Evolutionary conservation across 371 early-diverging fungal genomes (phyloP).

Genomic region (Lichtheimia corymbifera): DNA sequence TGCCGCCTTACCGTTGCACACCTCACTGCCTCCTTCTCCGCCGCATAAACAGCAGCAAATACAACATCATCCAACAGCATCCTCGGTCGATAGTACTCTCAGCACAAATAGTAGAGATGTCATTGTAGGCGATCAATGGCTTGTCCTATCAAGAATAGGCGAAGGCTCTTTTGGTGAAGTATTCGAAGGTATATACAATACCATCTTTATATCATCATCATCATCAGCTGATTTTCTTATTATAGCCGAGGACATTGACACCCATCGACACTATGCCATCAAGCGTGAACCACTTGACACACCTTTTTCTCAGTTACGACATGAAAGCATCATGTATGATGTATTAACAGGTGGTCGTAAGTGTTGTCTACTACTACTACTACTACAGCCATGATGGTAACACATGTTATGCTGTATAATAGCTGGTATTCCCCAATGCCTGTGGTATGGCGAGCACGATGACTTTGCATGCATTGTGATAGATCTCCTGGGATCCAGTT

Average conservation of each 20-base stretch:
- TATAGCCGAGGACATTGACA: conserved; percentile 48
- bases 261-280: conserved; percentile 52
- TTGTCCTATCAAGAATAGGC: conserved; percentile 59
- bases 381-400: not conserved
- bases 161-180: conserved; percentile 68
- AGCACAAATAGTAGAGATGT: conserved; percentile 34
- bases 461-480: conserved; percentile 91
- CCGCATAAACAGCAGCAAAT: conserved; percentile 18
- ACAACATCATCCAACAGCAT: conserved; percentile 7
- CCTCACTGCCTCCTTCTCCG: conserved; percentile 20
- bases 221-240: conserved; percentile 9
- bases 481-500: conserved; percentile 93
- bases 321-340: conserved; percentile 57
- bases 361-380: conserved; percentile 5
- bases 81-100: conserved; percentile 28
- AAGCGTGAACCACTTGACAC: conserved; percentile 51
- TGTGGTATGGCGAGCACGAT: conserved; percentile 94
- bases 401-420: not conserved
- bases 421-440: conserved; percentile 46
- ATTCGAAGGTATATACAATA: conserved; percentile 52
- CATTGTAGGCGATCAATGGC: conserved; percentile 58
- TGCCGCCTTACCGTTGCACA: conserved; percentile 11
- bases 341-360: conserved; percentile 57
- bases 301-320: conserved; percentile 51
- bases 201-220: conserved; percentile 1